Evolutionary conservation across 352 stramenopile genomes (phyloP).

Genomic region (Plasmopara muralis): DNA sequence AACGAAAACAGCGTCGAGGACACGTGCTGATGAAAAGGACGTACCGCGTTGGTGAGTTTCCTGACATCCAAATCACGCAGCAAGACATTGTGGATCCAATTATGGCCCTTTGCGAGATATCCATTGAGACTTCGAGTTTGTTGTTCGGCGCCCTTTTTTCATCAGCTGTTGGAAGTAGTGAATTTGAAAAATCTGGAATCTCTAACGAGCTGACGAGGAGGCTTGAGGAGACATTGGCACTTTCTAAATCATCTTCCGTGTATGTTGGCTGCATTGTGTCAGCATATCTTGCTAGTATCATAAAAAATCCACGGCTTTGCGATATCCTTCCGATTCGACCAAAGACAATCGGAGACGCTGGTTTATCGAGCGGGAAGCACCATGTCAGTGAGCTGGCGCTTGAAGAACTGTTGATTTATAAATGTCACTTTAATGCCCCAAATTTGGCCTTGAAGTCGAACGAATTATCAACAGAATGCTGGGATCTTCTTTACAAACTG

Average conservation of each 20-base stretch:
- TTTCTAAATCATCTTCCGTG: constrained; percentile 24
- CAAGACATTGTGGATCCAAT: constrained; percentile 62
- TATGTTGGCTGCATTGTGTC: constrained; percentile 34
- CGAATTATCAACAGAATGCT: constrained; percentile 29
- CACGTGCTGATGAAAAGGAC: constrained; percentile 59
- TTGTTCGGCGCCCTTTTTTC: constrained; percentile 43
- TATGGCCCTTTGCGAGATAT: constrained; percentile 50
- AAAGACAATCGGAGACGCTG: constrained; percentile 41
- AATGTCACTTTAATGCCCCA: constrained; percentile 6
- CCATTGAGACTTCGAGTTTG: constrained; percentile 34
- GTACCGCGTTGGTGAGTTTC: constrained; percentile 64
- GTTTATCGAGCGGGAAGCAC: constrained; percentile 51
- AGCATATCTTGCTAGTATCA: constrained; percentile 44
- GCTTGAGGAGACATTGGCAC: constrained; percentile 17
- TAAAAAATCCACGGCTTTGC: constrained; percentile 25
- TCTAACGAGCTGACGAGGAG: constrained; percentile 8
- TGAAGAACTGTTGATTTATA: constrained; percentile 55
- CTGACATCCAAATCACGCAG: constrained; percentile 74
- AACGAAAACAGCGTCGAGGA: constrained; percentile 39
- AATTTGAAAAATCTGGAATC: constrained; percentile 26
- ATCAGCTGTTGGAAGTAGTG: constrained; percentile 30
- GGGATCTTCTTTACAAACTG: constrained; percentile 74
- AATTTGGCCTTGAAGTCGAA: constrained; percentile 6
- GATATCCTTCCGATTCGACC: constrained; percentile 31
- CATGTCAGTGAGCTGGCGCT: constrained; percentile 55